Evolutionary conservation across 345 rosid genomes (phyloP).

Genomic region (Hibiscus syriacus): DNA sequence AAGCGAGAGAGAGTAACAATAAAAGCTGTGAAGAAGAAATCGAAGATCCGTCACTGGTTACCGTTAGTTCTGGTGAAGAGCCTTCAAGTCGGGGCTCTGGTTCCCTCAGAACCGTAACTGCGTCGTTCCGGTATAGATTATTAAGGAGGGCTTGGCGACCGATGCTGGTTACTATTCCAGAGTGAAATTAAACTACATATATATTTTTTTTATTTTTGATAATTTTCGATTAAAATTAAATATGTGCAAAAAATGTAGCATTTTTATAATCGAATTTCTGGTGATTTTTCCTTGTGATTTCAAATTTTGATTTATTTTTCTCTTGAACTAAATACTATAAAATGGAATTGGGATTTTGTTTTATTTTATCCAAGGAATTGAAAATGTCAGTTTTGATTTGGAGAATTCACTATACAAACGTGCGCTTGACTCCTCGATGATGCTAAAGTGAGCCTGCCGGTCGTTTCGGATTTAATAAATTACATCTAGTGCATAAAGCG

Average conservation of each 20-base stretch:
- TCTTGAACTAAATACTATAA: not conserved
- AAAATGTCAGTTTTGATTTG: not conserved
- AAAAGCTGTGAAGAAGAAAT: constrained; percentile 15
- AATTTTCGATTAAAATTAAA: not conserved
- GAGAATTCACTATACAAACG: not conserved
- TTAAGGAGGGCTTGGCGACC: constrained; percentile 87
- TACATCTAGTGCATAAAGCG: not conserved
- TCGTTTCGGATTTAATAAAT: not conserved
- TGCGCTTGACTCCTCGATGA: not conserved
- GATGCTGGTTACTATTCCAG: constrained; percentile 71
- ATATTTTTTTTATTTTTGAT: too few species aligned
- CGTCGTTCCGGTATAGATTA: constrained; percentile 51
- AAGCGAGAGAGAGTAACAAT: constrained; percentile 24
- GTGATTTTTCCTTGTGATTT: not conserved
- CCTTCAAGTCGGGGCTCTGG: constrained; percentile 34
- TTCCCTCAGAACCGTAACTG: constrained; percentile 40
- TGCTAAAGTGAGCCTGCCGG: not conserved
- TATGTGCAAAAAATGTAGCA: constrained; percentile 1
- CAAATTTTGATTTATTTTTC: not conserved
- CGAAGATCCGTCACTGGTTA: constrained; percentile 25
- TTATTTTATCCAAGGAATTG: too few species aligned
- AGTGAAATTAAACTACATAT: constrained; percentile 24
- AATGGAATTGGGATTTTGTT: not conserved
- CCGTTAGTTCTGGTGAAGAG: constrained; percentile 10
- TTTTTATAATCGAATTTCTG: not conserved